Base-by-base conservation (phyloP, 2,329 filamentous ascomycete genomes). In the Xylariales sp. region DNA sequence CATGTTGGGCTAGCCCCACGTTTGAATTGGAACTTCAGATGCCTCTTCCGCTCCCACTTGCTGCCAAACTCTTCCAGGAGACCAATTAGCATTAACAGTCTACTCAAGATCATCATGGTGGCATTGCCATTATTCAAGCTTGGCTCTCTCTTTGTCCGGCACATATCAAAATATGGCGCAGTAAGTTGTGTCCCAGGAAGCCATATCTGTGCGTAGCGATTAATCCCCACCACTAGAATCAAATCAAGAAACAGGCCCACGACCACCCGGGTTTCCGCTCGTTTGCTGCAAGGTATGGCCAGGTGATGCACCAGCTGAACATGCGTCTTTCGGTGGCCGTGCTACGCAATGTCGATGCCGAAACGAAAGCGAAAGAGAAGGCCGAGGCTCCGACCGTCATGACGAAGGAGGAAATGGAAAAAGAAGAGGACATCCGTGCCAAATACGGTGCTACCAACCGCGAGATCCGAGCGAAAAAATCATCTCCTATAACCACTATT, bases 81-180 rank as follows among this genome's bases (percentile, higher is more conserved):
- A 48, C 30, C 39, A 41, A 50, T 12, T 12, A 36, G 56, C 56
- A 50, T 30, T 30, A 39, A 59, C 50, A 45, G 62, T 45, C 32
- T 32, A 57, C 68, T 45, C 64, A 73, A 74, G 46, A 91, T 91
- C 67, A 74, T 73, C 55, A 91, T 91, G 89, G 89, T 91, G 52
- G 84, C 88, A 64, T 82, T 91, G 46, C 89, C 89, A 23, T 81
- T 91, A 18, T 91, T 91, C 80, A 91, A 91, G 81, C 86, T 91
- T 71, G 89, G 85, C 28, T 79, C 88, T 64, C 83, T 91, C 54
- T 89, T 91, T 72, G 82, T 91, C 75, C 85, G 87, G 72, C 89
- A 91, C 76, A 80, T 91, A 61, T 91, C 89, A 64, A 91, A 91
- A 80, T 91, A 91, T 83, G 89, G 89, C 75, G 89, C 89, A 63